phyloP scores from a whole-genome alignment of 1,284 basidiomycete genomes.

The Cryptococcus sp. region DNA sequence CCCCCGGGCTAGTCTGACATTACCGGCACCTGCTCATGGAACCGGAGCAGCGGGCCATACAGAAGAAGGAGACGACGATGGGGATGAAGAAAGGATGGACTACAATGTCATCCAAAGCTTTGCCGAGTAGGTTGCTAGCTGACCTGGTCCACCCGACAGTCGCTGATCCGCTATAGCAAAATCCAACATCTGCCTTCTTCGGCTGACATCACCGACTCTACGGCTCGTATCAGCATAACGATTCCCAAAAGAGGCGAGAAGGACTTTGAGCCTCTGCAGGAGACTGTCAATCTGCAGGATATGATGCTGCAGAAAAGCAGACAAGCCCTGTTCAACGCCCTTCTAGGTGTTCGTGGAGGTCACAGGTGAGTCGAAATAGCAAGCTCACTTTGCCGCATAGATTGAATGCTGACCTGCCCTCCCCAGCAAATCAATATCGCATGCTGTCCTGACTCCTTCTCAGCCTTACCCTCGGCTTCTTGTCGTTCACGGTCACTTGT shows the following conservation, averaged over 20 bases:
- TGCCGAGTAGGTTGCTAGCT: slow-evolving; percentile 16
- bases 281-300: slow-evolving; percentile 62
- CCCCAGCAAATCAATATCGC: slow-evolving; percentile 52
- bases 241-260: slow-evolving; percentile 95
- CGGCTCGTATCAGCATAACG: slow-evolving; percentile 44
- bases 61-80: slow-evolving; percentile 23
- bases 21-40: background rate
- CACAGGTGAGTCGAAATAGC: slow-evolving; percentile 61
- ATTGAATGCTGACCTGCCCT: background rate
- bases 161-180: slow-evolving; percentile 27
- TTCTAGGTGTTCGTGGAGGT: slow-evolving; percentile 71
- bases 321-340: slow-evolving; percentile 78
- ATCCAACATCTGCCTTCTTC: slow-evolving; percentile 43
- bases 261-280: slow-evolving; percentile 81
- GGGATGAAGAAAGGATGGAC: slow-evolving; percentile 25
- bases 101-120: slow-evolving; percentile 23
- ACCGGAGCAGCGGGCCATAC: slow-evolving; percentile 6
- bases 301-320: slow-evolving; percentile 81
- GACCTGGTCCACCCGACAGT: background rate
- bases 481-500: slow-evolving; percentile 72
- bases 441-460: slow-evolving; percentile 43
- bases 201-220: slow-evolving; percentile 13
- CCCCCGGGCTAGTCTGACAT: slow-evolving; percentile 10
- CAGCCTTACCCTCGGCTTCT: slow-evolving; percentile 62
- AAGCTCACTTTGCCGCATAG: background rate